Base-by-base conservation (phyloP, 176 grass and related monocot species). In the Rhipidocladum racemiflorum region DNA sequence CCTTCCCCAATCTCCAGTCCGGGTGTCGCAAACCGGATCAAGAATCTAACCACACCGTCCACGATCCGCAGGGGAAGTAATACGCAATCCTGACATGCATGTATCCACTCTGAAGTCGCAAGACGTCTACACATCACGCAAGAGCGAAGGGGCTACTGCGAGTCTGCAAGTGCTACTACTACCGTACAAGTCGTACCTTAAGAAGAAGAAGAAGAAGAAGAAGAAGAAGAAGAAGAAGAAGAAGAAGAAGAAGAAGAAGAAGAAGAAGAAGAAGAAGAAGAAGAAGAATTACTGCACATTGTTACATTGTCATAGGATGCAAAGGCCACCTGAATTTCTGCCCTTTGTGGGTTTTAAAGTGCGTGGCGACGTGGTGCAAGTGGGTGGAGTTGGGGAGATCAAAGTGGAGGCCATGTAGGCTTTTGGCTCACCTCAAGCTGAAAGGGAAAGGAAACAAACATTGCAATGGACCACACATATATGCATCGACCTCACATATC, bases 401-500 rank as follows among this genome's bases (percentile, higher is more conserved):
- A 16, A 46, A 53, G 76, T 74, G 62, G 75, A 53, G 60, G 68
- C 44, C 54, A 30, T 49, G n/a, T 5, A 64, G 28, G 44, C 76
- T 30, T 25, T 6, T 27, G 46, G 77, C 3, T 44, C 56, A 68
- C 17, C 46, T 69, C 18, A 12, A 65, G 77, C 66, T 82, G 82
- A 88, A 88, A 91, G 82, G 85, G 89, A 91, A 85, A 91, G 89
- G 89, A 91, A 91, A 91, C 89, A 61, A 80, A 85, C 66, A 82
- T 65, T 9, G 36, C 27, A 23, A 27, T 85, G 89, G 86, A 88
- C 89, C 86, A 88, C 90, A 42, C 38, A n/a, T n/a, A n/a, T n/a
- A 81, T 44, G 65, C 63, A 74, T 73, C 55, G n/a, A 59, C 55
- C 77, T 56, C 84, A 61, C 70, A 46, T 55, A 71, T 84, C 85